Evolutionary conservation across 148 eudicot species (phyloP).

Genomic region (Gaultheria prostrata): DNA sequence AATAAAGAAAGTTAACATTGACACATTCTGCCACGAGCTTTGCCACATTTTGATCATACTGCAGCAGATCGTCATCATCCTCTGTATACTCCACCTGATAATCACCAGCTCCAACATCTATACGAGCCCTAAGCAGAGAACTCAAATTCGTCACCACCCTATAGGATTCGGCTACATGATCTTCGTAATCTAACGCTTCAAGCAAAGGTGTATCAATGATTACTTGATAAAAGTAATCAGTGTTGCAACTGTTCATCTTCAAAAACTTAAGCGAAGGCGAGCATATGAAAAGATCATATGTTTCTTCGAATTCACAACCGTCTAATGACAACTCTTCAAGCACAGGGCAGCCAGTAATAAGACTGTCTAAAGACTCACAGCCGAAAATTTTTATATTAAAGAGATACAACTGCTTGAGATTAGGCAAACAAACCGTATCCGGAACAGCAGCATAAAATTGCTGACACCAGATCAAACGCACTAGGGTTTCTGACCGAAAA

Average conservation of each 20-base stretch:
- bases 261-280: background rate
- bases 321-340: background rate
- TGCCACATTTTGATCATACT: background rate
- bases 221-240: background rate
- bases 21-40: background rate
- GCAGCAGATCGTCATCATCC: background rate
- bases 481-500: background rate
- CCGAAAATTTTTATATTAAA: background rate
- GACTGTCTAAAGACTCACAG: background rate
- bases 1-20: too few species aligned
- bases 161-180: background rate
- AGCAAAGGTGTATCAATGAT: background rate
- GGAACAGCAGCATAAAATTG: background rate
- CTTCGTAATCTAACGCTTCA: background rate
- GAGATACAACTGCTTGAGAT: background rate
- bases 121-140: background rate
- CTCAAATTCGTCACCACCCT: background rate
- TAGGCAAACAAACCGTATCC: background rate
- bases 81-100: background rate
- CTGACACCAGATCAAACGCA: background rate
- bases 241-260: background rate
- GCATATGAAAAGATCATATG: background rate
- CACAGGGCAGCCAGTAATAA: constrained; percentile 10
- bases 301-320: background rate
- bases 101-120: background rate